Conservation (phyloP, 139 green algal genomes). For the Yamagishiella unicocca region DNA sequence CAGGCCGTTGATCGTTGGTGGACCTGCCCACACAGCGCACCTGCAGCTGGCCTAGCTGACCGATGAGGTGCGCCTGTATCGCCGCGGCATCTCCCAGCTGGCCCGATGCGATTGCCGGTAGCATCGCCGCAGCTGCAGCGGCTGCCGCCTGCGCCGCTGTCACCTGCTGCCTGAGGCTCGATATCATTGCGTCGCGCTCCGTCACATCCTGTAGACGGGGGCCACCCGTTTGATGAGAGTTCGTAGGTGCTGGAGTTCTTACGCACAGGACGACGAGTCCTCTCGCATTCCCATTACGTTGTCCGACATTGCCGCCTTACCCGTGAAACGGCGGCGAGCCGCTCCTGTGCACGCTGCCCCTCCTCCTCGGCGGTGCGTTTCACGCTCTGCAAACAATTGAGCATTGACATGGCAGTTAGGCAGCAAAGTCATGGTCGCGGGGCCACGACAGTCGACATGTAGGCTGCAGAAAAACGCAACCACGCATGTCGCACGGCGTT, state of each 20-base stretch:
- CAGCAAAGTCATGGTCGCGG: too few relatives aligned
- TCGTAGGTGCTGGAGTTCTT: too few relatives aligned
- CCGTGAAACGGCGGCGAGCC: background rate
- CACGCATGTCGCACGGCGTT: too few relatives aligned
- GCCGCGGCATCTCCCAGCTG: constrained; percentile 17
- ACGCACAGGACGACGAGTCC: too few relatives aligned
- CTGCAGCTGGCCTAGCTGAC: constrained; percentile 35
- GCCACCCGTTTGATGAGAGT: too few relatives aligned
- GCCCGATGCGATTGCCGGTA: constrained; percentile 7
- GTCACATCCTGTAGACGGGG: constrained; percentile 24
- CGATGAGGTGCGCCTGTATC: constrained; percentile 20
- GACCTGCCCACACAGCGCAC: too few relatives aligned
- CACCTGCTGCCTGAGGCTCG: constrained; percentile 11
- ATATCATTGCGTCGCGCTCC: constrained; percentile 4
- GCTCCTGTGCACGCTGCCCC: background rate
- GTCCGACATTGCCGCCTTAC: background rate
- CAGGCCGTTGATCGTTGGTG: too few relatives aligned
- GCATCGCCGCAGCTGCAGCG: background rate
- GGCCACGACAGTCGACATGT: too few relatives aligned
- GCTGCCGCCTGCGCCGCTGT: constrained; percentile 11
- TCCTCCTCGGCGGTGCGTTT: constrained; percentile 1
- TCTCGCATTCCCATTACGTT: too few relatives aligned
- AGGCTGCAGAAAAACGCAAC: too few relatives aligned
- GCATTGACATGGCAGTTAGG: too few relatives aligned
- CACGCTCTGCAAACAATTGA: background rate